A percentile compares a stretch with the other conserved stretches of the same genome.
These are phyloP conservation scores for Aspergillus sp. DNA, from an alignment of 2,329 filamentous ascomycete genomes.

Conservation along the genomic window DNA sequence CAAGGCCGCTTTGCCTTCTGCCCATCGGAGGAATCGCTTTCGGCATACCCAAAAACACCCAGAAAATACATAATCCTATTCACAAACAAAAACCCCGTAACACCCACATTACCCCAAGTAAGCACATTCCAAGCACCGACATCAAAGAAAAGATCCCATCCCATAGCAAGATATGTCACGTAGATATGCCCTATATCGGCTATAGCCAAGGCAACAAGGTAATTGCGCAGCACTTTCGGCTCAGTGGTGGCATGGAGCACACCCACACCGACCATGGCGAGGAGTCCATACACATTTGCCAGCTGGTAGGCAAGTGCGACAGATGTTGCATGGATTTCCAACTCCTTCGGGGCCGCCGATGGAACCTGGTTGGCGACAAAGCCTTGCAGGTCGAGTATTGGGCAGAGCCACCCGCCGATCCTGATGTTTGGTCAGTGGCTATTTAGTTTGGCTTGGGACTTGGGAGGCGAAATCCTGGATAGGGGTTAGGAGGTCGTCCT, in stretches of 20 bases:
- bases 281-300: slow-evolving; percentile 67
- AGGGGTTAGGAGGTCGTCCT: neutral
- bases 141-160: slow-evolving; percentile 54
- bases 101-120: slow-evolving; percentile 71
- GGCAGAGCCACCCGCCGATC: slow-evolving; percentile 58
- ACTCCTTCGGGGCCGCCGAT: slow-evolving; percentile 22
- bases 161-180: slow-evolving; percentile 61
- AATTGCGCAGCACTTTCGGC: slow-evolving; percentile 64
- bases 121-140: slow-evolving; percentile 65
- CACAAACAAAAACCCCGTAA: slow-evolving; percentile 60
- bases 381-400: slow-evolving; percentile 58
- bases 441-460: neutral
- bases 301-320: slow-evolving; percentile 66
- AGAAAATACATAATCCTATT: slow-evolving; percentile 59
- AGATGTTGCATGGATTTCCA: slow-evolving; percentile 38
- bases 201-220: slow-evolving; percentile 63
- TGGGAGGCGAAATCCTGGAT: neutral
- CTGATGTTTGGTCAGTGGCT: slow-evolving; percentile 39
- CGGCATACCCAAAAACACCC: slow-evolving; percentile 57
- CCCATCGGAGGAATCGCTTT: slow-evolving; percentile 50
- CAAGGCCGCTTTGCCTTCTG: slow-evolving; percentile 41
- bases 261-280: slow-evolving; percentile 64
- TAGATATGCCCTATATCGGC: slow-evolving; percentile 69
- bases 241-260: slow-evolving; percentile 66
- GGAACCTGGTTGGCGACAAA: slow-evolving; percentile 66